Conservation (phyloP, 345 rosid genomes). For the Eucalyptus decipiens region DNA sequence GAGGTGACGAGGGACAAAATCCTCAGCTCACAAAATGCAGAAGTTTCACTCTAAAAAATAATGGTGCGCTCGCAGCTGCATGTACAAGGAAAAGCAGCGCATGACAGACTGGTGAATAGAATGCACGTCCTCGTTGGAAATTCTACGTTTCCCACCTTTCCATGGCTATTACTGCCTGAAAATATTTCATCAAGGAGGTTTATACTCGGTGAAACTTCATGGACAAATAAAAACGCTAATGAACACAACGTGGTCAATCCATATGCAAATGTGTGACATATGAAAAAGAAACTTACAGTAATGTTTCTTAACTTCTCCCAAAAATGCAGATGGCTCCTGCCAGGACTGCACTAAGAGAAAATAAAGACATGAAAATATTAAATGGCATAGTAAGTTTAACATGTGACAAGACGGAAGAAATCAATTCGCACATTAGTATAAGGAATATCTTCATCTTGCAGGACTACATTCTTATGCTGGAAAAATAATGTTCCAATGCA, state of each 20-base stretch:
- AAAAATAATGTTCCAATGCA: neutral
- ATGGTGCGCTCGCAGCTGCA: neutral
- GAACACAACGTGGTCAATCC: neutral
- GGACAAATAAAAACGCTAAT: neutral
- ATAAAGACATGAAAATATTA: neutral
- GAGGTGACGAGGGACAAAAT: neutral
- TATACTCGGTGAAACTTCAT: neutral
- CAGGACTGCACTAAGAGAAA: neutral
- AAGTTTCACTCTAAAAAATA: neutral
- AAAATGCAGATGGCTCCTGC: neutral
- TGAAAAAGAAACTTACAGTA: neutral
- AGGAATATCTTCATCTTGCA: neutral
- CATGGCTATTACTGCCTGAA: neutral
- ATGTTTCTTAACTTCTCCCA: neutral
- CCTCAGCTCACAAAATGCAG: neutral
- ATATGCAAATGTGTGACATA: neutral
- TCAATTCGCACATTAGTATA: neutral
- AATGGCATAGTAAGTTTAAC: neutral
- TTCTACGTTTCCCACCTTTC: neutral
- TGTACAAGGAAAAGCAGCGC: neutral
- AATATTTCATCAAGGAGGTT: neutral
- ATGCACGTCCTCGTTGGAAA: neutral
- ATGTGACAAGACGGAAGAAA: neutral
- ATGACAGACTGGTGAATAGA: neutral
- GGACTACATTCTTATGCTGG: neutral